Conservation (phyloP, 352 stramenopile species). For the Chrysophaeum taylorii region DNA sequence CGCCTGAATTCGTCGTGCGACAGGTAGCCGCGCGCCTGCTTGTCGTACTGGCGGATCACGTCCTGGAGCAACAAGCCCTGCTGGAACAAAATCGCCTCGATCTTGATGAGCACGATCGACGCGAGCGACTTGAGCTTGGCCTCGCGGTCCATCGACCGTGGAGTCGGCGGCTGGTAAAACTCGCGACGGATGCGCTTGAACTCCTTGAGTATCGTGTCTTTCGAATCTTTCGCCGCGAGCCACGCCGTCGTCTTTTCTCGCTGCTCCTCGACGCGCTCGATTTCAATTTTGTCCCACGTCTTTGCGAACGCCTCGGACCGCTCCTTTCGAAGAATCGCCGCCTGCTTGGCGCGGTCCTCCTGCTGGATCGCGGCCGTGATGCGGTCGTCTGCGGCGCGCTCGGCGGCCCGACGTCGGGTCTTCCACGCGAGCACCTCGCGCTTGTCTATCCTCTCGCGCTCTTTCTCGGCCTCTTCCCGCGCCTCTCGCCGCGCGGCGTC, state of each 20-base stretch:
- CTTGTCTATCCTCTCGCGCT: neutral
- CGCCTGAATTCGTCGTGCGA: conserved; percentile 2
- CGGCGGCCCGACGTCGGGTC: neutral
- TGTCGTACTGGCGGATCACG: neutral
- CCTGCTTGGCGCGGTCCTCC: neutral
- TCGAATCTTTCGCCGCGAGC: neutral
- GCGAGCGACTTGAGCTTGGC: neutral
- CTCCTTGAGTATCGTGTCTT: neutral
- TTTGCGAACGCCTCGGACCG: neutral
- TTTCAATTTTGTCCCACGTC: neutral
- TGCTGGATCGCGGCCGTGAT: neutral
- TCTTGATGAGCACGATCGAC: neutral
- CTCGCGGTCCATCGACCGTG: neutral
- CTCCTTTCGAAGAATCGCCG: neutral
- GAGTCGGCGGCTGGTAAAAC: neutral
- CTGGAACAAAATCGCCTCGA: neutral
- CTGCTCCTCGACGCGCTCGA: neutral
- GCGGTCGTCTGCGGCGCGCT: neutral
- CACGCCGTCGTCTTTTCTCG: neutral
- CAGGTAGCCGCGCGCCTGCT: neutral
- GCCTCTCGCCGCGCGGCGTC: neutral
- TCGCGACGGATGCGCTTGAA: conserved; percentile 1
- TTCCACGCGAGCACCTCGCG: neutral
- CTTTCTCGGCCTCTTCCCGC: neutral
- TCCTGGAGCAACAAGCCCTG: neutral